A percentile compares a stretch with the other conserved stretches of the same genome.
Conservation (phyloP, 1,139 yeast genomes). For the Nakaseomyces bracarensis region DNA sequence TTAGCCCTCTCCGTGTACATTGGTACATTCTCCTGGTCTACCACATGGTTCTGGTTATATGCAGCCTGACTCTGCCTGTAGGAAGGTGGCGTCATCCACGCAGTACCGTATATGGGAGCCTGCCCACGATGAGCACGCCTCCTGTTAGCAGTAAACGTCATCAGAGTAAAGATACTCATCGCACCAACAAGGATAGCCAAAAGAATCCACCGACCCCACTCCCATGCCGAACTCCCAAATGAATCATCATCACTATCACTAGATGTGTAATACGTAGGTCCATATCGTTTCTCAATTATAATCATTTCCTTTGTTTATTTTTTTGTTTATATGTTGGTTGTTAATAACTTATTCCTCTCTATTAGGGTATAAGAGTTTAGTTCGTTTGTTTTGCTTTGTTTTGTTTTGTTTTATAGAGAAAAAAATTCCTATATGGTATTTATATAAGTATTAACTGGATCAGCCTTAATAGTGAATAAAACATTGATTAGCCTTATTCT, state of each 20-base stretch:
- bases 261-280: not conserved
- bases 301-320: not conserved
- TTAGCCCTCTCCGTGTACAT: slow-evolving; percentile 55
- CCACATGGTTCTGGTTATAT: slow-evolving; percentile 36
- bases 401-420: no score
- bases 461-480: no score
- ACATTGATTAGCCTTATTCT: no score
- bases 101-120: slow-evolving; percentile 68
- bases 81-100: slow-evolving; percentile 86
- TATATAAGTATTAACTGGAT: no score
- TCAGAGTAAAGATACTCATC: slow-evolving; percentile 35
- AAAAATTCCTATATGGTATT: no score
- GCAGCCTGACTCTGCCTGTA: slow-evolving; percentile 62
- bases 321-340: no score
- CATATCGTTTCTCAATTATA: not conserved
- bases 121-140: slow-evolving; percentile 52
- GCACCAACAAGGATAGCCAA: slow-evolving; percentile 40
- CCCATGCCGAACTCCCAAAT: slow-evolving; percentile 12
- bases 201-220: slow-evolving; percentile 38
- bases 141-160: slow-evolving; percentile 46
- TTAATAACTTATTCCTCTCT: no score
- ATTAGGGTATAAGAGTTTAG: no score
- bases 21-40: slow-evolving; percentile 44
- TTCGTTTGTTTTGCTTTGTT: no score
- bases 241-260: not conserved